phyloP scores from a whole-genome alignment of 176 grass and related monocot species.

The Poa pratensis region DNA sequence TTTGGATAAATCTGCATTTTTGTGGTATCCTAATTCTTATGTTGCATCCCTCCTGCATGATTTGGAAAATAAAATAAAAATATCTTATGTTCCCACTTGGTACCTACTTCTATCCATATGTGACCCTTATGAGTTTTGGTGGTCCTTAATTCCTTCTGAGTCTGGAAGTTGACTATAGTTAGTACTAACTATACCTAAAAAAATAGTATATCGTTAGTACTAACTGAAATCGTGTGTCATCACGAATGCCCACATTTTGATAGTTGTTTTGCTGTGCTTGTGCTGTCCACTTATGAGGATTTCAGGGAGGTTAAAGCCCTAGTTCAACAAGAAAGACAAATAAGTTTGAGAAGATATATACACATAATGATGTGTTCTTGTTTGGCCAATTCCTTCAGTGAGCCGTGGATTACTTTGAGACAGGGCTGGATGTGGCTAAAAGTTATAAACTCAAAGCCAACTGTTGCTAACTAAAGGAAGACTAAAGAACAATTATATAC shows the following conservation, averaged over 20 bases:
- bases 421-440: neutral
- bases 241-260: neutral
- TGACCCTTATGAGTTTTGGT: constrained; percentile 25
- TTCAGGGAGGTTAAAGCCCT: neutral
- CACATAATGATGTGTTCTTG: neutral
- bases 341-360: constrained; percentile 7
- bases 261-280: neutral
- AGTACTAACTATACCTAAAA: neutral
- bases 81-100: neutral
- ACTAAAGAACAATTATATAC: neutral
- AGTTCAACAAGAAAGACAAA: neutral
- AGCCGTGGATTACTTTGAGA: neutral
- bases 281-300: constrained; percentile 12
- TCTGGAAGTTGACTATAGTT: constrained; percentile 18
- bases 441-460: constrained; percentile 10
- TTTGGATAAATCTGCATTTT: constrained; percentile 9
- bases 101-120: neutral
- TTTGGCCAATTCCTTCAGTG: constrained; percentile 21
- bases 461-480: neutral
- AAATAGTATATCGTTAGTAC: neutral
- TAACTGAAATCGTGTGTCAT: constrained; percentile 20
- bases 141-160: neutral
- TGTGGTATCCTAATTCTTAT: constrained; percentile 22
- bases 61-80: neutral
- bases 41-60: neutral